Conservation (phyloP, 352 stramenopile species). For the Blastocystis sp. region DNA sequence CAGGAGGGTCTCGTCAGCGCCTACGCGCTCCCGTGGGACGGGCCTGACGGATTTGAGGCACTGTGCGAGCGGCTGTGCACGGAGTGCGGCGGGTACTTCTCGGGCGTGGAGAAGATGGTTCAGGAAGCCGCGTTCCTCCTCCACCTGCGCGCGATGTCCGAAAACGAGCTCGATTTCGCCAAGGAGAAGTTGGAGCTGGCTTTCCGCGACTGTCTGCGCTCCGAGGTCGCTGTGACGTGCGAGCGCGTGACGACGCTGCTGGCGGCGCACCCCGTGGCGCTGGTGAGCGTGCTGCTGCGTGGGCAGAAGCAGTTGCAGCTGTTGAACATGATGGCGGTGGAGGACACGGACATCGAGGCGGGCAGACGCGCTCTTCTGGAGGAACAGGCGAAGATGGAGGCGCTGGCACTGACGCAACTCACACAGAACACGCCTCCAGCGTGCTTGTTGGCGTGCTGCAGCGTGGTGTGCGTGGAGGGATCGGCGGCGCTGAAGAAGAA, state of each 20-base stretch:
- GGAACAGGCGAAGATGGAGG: not conserved
- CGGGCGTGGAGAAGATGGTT: not conserved
- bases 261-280: not conserved
- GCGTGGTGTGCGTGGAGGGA: not conserved
- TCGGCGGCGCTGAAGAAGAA: not conserved
- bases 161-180: not conserved
- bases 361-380: not conserved
- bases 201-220: not conserved
- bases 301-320: not conserved
- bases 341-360: not conserved
- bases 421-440: not conserved
- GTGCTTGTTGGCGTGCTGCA: not conserved
- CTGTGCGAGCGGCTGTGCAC: not conserved
- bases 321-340: not conserved
- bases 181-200: not conserved
- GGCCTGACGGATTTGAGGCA: not conserved
- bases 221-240: not conserved
- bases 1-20: not conserved
- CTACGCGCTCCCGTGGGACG: not conserved
- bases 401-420: not conserved
- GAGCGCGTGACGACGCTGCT: not conserved
- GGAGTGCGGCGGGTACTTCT: constrained; percentile 23
- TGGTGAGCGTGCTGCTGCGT: not conserved
- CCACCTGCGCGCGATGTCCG: not conserved
- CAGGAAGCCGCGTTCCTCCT: not conserved